Conservation (phyloP, 1,139 yeast species). For the Sugiyamaella grinbergsii region DNA sequence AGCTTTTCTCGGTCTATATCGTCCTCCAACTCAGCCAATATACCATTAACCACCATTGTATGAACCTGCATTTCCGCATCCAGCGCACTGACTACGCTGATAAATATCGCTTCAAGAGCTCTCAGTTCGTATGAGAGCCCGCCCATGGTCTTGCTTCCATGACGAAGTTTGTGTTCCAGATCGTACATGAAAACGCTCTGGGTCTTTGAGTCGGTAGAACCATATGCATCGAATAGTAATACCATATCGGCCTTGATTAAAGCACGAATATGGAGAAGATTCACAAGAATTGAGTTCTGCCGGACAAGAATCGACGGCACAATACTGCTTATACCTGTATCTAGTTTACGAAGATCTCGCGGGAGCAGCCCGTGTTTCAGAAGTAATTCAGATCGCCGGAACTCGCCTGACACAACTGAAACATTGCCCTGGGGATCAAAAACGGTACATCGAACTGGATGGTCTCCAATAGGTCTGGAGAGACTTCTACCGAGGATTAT, state of each 20-base stretch:
- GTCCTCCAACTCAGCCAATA: slow-evolving; percentile 78
- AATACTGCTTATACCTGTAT: slow-evolving; percentile 83
- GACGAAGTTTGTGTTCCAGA: slow-evolving; percentile 73
- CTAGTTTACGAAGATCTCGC: slow-evolving; percentile 82
- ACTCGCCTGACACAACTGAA: slow-evolving; percentile 71
- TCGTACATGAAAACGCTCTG: slow-evolving; percentile 85
- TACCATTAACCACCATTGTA: slow-evolving; percentile 69
- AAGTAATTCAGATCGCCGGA: slow-evolving; percentile 73
- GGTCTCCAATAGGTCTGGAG: slow-evolving; percentile 41
- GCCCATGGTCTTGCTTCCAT: slow-evolving; percentile 43
- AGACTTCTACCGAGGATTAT: slow-evolving; percentile 42
- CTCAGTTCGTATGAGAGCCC: slow-evolving; percentile 71
- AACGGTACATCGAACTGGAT: slow-evolving; percentile 63
- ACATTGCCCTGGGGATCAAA: slow-evolving; percentile 76
- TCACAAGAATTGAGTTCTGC: slow-evolving; percentile 74
- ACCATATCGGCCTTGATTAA: slow-evolving; percentile 78
- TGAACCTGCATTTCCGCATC: slow-evolving; percentile 85
- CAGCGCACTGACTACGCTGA: slow-evolving; percentile 78
- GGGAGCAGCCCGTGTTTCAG: slow-evolving; percentile 76
- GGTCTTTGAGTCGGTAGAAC: slow-evolving; percentile 59
- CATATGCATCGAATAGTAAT: slow-evolving; percentile 75
- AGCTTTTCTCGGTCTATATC: slow-evolving; percentile 82
- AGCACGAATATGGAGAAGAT: slow-evolving; percentile 83
- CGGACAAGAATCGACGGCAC: slow-evolving; percentile 86
- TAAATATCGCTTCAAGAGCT: slow-evolving; percentile 84